Conservation (phyloP, 169 alveolate genomes). For the Plasmodium gonderi region DNA sequence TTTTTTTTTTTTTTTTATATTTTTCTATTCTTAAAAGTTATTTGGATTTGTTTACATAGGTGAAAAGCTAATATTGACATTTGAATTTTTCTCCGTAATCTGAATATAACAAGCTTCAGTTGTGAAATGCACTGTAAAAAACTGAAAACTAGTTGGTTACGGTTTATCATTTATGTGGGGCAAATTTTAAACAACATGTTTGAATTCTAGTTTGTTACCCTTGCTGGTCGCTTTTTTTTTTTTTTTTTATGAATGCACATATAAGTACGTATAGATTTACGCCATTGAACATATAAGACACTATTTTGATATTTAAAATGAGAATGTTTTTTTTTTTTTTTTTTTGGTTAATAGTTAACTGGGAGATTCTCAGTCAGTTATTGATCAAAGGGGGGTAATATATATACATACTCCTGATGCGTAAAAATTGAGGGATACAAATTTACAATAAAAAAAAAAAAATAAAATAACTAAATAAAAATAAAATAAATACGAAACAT, state of each 20-base stretch:
- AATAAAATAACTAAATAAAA: not conserved
- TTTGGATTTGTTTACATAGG: not conserved
- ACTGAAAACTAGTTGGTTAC: not conserved
- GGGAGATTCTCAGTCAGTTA: not conserved
- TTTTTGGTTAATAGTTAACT: not conserved
- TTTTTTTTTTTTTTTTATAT: not conserved
- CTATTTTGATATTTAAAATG: not conserved
- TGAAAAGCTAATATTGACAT: not conserved
- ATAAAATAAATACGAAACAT: not conserved
- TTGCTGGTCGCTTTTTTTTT: no score
- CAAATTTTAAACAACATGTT: no score
- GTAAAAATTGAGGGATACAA: constrained; percentile 20
- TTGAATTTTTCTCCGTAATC: not conserved
- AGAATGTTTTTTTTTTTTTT: not conserved
- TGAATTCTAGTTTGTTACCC: no score
- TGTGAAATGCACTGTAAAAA: not conserved
- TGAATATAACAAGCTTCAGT: not conserved
- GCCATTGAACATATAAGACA: not conserved
- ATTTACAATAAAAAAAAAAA: constrained; percentile 17
- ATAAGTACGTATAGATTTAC: not conserved
- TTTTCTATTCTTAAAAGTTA: not conserved
- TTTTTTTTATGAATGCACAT: not conserved
- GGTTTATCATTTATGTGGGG: not conserved
- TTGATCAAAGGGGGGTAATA: not conserved
- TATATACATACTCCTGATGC: constrained; percentile 4